A percentile compares a stretch with the other conserved stretches of the same genome.
These are phyloP conservation scores for Saksenaea oblongispora DNA, from an alignment of 371 early-diverging fungal species.

Conservation along the genomic window DNA sequence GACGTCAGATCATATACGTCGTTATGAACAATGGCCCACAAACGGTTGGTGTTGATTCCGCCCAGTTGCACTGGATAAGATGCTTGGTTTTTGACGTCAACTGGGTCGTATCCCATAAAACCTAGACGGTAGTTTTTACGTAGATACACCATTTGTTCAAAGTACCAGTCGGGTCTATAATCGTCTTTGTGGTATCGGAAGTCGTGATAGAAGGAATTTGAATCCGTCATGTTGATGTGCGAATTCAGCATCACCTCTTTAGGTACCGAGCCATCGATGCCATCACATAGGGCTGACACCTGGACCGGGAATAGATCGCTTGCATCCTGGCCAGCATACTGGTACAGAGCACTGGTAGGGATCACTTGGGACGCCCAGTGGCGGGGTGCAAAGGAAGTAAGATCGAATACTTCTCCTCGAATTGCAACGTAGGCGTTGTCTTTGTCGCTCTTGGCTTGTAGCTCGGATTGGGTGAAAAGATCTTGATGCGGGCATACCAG, in stretches of 20 bases:
- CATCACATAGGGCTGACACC: constrained; percentile 59
- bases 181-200: constrained; percentile 28
- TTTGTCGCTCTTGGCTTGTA: constrained; percentile 43
- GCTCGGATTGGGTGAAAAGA: constrained; percentile 58
- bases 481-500: constrained; percentile 87
- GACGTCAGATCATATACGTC: constrained; percentile 48
- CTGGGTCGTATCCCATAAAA: constrained; percentile 47
- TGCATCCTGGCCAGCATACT: constrained; percentile 74
- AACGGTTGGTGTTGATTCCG: constrained; percentile 39
- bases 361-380: constrained; percentile 57
- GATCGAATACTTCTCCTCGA: constrained; percentile 75
- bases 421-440: constrained; percentile 61
- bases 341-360: constrained; percentile 35
- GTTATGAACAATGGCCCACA: constrained; percentile 49
- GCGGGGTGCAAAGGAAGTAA: constrained; percentile 64
- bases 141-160: constrained; percentile 31
- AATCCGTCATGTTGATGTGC: constrained; percentile 45
- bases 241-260: constrained; percentile 38
- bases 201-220: constrained; percentile 32
- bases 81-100: constrained; percentile 28
- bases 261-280: constrained; percentile 33
- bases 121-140: constrained; percentile 25
- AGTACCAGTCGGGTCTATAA: constrained; percentile 39
- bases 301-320: constrained; percentile 78
- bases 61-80: constrained; percentile 35